Evolutionary conservation across 2,329 filamentous ascomycete species (phyloP).

Genomic region (Pseudogymnoascus sp.): DNA sequence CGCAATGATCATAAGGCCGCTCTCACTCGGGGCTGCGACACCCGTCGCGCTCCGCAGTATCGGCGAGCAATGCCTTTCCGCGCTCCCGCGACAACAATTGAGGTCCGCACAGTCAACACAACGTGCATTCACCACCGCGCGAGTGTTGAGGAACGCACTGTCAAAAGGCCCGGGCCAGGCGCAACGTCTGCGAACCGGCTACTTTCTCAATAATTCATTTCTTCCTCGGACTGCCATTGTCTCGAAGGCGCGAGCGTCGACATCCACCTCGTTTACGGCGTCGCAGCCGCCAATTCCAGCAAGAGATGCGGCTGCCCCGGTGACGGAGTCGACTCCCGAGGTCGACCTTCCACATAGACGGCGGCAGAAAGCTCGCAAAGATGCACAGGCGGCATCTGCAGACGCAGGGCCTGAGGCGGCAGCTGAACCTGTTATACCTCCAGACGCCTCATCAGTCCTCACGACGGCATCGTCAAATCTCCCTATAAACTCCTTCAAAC

Average conservation of each 20-base stretch:
- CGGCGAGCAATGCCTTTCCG: background rate
- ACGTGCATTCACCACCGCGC: slow-evolving; percentile 1
- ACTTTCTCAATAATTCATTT: slow-evolving; percentile 9
- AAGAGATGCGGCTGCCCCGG: background rate
- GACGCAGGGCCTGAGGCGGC: slow-evolving; percentile 17
- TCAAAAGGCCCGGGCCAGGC: background rate
- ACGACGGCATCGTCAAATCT: slow-evolving; percentile 46
- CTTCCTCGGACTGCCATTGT: background rate
- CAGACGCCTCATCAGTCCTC: slow-evolving; percentile 51
- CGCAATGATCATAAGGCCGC: slow-evolving; percentile 12
- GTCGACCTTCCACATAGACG: slow-evolving; percentile 28
- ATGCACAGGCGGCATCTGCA: slow-evolving; percentile 21
- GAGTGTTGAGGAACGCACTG: slow-evolving; percentile 9
- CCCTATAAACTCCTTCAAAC: slow-evolving; percentile 49
- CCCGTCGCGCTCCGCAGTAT: slow-evolving; percentile 6
- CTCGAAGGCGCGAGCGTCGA: background rate
- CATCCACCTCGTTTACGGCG: slow-evolving; percentile 1
- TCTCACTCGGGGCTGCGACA: slow-evolving; percentile 12
- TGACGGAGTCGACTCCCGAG: slow-evolving; percentile 1
- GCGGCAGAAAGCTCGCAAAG: slow-evolving; percentile 22
- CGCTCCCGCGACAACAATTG: slow-evolving; percentile 1
- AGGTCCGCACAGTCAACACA: background rate
- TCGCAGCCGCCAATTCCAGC: slow-evolving; percentile 4
- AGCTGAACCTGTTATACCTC: slow-evolving; percentile 32
- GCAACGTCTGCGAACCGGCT: background rate